Percentiles rank a stretch among this genome's conserved stretches.
These are phyloP conservation scores for Hansenula lynferdii DNA, from an alignment of 1,139 yeast species.

Conservation along the genomic window DNA sequence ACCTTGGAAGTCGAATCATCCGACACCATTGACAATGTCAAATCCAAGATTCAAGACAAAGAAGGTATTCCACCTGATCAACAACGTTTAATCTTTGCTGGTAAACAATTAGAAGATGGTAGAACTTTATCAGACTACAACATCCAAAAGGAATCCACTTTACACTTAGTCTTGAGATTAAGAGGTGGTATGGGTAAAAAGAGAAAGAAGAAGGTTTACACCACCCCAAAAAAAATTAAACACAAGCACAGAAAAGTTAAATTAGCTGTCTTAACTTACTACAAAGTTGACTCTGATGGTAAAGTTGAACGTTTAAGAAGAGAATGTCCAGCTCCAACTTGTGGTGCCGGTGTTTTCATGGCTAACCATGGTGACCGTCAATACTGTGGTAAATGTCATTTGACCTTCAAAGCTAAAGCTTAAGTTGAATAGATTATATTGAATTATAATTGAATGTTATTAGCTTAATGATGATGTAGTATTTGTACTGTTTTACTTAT, in stretches of 20 bases:
- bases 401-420: constrained; percentile 62
- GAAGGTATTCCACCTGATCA: constrained; percentile 99
- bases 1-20: constrained; percentile 99
- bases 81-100: constrained; percentile 99
- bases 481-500: too few species aligned
- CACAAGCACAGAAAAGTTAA: constrained; percentile 99
- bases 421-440: constrained; percentile 9
- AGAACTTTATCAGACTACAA: constrained; percentile 99
- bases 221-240: constrained; percentile 99
- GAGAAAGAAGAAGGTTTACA: constrained; percentile 99
- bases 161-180: constrained; percentile 96
- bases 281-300: constrained; percentile 98
- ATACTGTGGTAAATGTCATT: constrained; percentile 99
- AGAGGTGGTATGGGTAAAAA: constrained; percentile 99
- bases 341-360: constrained; percentile 99
- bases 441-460: not conserved
- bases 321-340: constrained; percentile 89
- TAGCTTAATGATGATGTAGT: too few species aligned
- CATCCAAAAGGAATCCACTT: constrained; percentile 99
- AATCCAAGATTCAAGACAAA: constrained; percentile 98
- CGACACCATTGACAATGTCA: constrained; percentile 99
- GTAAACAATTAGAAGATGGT: constrained; percentile 99
- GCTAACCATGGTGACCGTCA: constrained; percentile 99
- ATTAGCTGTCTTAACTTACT: constrained; percentile 99
- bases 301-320: constrained; percentile 98